Evolutionary conservation across 352 stramenopile genomes (phyloP).

Genomic region (Phytophthora lateralis): DNA sequence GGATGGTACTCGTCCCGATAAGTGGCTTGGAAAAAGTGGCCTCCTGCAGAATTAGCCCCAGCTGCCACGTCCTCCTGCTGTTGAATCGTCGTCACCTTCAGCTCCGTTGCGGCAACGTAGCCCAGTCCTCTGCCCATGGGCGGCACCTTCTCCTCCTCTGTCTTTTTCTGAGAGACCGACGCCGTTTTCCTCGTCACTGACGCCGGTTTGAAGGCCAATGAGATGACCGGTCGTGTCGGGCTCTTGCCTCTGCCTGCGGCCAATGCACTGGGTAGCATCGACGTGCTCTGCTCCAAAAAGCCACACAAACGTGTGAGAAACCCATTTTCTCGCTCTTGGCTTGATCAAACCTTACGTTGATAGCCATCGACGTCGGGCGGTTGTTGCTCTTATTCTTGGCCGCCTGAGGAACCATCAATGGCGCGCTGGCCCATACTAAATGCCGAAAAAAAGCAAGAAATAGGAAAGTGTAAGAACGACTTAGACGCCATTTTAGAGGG

Average conservation of each 20-base stretch:
- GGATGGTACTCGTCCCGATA: conserved; percentile 91
- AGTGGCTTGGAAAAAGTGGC: conserved; percentile 72
- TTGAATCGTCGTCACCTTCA: conserved; percentile 36
- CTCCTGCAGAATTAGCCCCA: conserved; percentile 8
- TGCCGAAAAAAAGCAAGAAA: conserved; percentile 16
- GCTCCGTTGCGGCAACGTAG: conserved; percentile 49
- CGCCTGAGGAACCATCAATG: conserved; percentile 57
- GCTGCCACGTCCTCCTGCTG: conserved; percentile 23
- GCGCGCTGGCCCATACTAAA: conserved; percentile 60
- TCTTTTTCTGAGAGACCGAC: conserved; percentile 20
- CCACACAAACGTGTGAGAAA: background rate
- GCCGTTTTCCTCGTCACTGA: conserved; percentile 48
- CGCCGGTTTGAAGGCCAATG: conserved; percentile 63
- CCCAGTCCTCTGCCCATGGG: conserved; percentile 32
- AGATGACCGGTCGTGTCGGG: conserved; percentile 36
- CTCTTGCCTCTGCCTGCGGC: conserved; percentile 49
- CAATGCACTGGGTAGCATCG: conserved; percentile 58
- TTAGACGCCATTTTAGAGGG: conserved; percentile 5
- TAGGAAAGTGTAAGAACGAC: background rate
- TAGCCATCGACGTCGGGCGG: conserved; percentile 9
- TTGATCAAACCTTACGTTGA: conserved; percentile 34
- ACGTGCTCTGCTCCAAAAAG: conserved; percentile 34
- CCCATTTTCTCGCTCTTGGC: background rate
- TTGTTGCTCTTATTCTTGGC: conserved; percentile 39
- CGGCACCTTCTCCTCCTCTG: conserved; percentile 13